Percentiles rank a stretch among this genome's conserved stretches.
Evolutionary conservation across 805 yeast genomes (phyloP).

Genomic region (Millerozyma miso): DNA sequence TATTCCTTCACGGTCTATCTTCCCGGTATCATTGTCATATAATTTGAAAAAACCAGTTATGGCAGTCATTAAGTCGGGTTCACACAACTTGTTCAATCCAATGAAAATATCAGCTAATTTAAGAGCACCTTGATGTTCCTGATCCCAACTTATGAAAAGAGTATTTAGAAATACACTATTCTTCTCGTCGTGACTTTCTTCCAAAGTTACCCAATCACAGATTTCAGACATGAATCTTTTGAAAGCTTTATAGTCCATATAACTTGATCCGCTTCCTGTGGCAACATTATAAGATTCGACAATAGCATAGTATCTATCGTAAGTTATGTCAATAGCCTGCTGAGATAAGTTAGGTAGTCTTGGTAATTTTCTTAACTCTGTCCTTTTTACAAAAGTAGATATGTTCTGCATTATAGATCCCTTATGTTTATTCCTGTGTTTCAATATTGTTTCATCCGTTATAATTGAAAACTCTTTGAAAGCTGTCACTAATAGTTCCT

Average conservation of each 20-base stretch:
- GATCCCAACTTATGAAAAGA: conserved; percentile 69
- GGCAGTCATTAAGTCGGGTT: conserved; percentile 71
- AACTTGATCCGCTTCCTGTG: conserved; percentile 47
- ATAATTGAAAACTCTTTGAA: conserved; percentile 84
- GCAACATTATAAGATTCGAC: conserved; percentile 61
- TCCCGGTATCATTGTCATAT: conserved; percentile 61
- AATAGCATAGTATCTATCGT: conserved; percentile 79
- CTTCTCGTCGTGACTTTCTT: conserved; percentile 8
- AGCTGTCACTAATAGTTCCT: conserved; percentile 84
- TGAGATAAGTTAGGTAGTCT: conserved; percentile 57
- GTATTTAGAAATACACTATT: conserved; percentile 39
- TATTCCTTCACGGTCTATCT: conserved; percentile 72
- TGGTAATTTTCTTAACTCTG: conserved; percentile 84
- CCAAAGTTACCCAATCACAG: conserved; percentile 63
- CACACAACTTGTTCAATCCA: conserved; percentile 68
- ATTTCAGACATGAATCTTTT: conserved; percentile 70
- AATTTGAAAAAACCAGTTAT: conserved; percentile 76
- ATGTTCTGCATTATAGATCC: conserved; percentile 79
- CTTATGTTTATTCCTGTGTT: conserved; percentile 66
- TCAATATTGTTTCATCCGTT: conserved; percentile 67
- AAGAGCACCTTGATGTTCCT: conserved; percentile 49
- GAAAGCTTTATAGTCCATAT: conserved; percentile 73
- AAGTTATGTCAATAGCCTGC: conserved; percentile 63
- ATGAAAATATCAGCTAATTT: conserved; percentile 64
- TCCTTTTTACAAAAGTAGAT: conserved; percentile 85